phyloP scores from a whole-genome alignment of 768 basidiomycete genomes.

The Clitopilus hobsonii region DNA sequence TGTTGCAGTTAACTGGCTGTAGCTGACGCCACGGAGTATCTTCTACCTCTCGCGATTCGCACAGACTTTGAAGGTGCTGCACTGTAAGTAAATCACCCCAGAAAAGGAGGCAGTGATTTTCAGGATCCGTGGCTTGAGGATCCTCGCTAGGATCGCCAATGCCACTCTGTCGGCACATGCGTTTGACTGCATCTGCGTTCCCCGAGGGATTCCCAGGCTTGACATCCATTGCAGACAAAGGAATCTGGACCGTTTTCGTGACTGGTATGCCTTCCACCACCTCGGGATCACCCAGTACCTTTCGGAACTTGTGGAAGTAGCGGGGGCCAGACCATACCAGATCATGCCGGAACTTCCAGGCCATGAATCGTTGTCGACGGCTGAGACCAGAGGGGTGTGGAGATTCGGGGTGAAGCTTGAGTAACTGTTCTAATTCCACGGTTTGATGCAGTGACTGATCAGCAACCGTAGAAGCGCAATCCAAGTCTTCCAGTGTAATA shows the following conservation, averaged over 20 bases:
- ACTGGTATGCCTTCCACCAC: constrained; percentile 17
- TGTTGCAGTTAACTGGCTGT: constrained; percentile 27
- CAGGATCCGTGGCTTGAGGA: constrained; percentile 1
- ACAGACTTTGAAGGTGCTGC: constrained; percentile 18
- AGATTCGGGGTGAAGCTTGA: constrained; percentile 1
- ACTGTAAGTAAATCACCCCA: constrained; percentile 23
- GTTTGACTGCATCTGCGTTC: constrained; percentile 15
- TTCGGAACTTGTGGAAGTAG: constrained; percentile 16
- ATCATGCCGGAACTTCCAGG: constrained; percentile 21
- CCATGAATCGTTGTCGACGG: constrained; percentile 18
- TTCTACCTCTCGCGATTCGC: constrained; percentile 19
- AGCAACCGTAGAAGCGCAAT: constrained; percentile 29
- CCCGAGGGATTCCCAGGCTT: constrained; percentile 15
- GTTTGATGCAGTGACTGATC: constrained; percentile 19
- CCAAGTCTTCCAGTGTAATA: constrained; percentile 19
- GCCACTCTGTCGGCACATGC: constrained; percentile 14
- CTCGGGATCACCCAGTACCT: constrained; percentile 15
- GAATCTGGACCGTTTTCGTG: constrained; percentile 13
- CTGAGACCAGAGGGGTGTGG: constrained; percentile 11
- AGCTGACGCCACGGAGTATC: constrained; percentile 19
- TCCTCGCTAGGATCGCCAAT: constrained; percentile 17
- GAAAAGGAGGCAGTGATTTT: constrained; percentile 15
- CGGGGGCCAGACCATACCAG: constrained; percentile 20
- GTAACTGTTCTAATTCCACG: background rate
- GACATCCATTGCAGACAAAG: constrained; percentile 15